These are phyloP conservation scores for Saturnispora kantuleensis DNA, from an alignment of 805 yeast genomes.

Conservation along the genomic window DNA sequence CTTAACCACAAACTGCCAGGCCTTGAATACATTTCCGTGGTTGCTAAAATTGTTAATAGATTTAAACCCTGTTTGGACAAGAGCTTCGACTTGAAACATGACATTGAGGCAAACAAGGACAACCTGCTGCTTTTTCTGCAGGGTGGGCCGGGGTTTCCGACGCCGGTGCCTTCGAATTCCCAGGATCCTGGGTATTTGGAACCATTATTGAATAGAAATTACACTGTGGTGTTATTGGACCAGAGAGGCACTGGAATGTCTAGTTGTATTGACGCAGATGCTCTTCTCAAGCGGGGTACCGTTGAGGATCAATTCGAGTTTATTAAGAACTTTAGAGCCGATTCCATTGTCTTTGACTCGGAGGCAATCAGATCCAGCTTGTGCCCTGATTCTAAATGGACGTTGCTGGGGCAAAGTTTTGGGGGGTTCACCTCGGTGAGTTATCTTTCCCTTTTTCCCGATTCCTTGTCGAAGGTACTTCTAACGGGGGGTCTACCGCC, in stretches of 20 bases:
- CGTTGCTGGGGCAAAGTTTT: constrained; percentile 30
- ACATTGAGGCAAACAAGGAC: constrained; percentile 19
- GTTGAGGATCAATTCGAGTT: constrained; percentile 28
- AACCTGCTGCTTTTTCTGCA: constrained; percentile 33
- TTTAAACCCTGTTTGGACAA: constrained; percentile 1
- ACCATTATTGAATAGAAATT: constrained; percentile 14
- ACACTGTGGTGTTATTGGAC: constrained; percentile 33
- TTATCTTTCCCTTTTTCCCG: constrained; percentile 12
- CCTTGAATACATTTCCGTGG: constrained; percentile 1
- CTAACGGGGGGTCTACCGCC: constrained; percentile 57
- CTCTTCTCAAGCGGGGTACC: constrained; percentile 14
- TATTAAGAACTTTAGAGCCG: constrained; percentile 41
- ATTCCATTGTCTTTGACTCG: constrained; percentile 41
- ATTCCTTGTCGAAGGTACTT: constrained; percentile 33
- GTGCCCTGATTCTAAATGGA: constrained; percentile 30
- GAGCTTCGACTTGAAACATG: constrained; percentile 8
- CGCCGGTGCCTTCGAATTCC: constrained; percentile 18
- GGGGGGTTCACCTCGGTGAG: constrained; percentile 12
- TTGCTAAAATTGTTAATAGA: constrained; percentile 16
- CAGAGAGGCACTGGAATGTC: constrained; percentile 57
- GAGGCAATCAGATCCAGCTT: constrained; percentile 35
- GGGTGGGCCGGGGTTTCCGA: constrained; percentile 48
- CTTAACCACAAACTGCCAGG: constrained; percentile 15
- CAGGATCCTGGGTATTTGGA: constrained; percentile 14
- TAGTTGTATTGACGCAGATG: constrained; percentile 32